Evolutionary conservation across 768 basidiomycete species (phyloP).

Genomic region (Suillus clintonianus): DNA sequence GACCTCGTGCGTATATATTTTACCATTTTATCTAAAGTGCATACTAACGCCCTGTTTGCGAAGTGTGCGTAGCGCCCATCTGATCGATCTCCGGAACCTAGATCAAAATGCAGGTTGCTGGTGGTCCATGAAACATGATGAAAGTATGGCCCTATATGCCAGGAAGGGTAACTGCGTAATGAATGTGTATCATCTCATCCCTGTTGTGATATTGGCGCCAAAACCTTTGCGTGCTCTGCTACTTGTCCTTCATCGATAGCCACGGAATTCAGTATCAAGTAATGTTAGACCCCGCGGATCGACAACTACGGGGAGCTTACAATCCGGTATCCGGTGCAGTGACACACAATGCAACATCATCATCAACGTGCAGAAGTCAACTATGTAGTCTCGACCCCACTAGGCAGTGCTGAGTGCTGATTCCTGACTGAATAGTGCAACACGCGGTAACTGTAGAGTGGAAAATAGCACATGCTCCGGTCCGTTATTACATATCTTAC

Average conservation of each 20-base stretch:
- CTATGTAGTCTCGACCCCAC: background rate
- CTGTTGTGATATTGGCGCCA: background rate
- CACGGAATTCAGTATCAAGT: background rate
- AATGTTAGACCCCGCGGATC: background rate
- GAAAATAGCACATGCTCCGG: too few species aligned
- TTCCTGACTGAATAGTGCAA: too few species aligned
- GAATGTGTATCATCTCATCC: constrained; percentile 56
- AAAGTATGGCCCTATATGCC: constrained; percentile 67
- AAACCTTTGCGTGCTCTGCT: background rate
- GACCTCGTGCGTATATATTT: constrained; percentile 50
- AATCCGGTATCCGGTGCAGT: background rate
- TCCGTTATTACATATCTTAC: too few species aligned
- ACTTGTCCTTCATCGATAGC: background rate
- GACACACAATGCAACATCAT: background rate
- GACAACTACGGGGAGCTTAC: background rate
- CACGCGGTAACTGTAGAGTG: too few species aligned
- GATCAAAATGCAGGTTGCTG: constrained; percentile 31
- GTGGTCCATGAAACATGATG: constrained; percentile 40
- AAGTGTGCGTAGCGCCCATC: constrained; percentile 41
- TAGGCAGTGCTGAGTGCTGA: background rate
- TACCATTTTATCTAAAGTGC: background rate
- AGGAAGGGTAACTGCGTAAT: constrained; percentile 49
- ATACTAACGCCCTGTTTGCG: constrained; percentile 49
- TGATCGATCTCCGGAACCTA: background rate
- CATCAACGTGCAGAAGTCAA: background rate